Conservation (phyloP, 805 yeast species). For the Saccharomycopsis malanga region DNA sequence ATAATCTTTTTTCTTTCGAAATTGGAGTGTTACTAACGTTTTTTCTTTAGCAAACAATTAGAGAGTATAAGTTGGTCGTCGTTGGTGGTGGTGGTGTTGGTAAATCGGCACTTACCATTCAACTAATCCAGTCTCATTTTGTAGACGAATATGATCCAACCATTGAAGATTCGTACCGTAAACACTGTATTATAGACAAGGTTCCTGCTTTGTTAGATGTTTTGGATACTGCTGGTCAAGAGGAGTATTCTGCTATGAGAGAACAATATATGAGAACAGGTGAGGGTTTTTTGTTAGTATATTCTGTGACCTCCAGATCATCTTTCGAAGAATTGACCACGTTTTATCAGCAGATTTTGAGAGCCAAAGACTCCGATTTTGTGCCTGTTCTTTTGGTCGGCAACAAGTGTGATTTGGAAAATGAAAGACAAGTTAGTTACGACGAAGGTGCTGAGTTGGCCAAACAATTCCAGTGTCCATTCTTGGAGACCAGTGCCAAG, state of each 20-base stretch:
- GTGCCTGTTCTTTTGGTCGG: conserved; percentile 92
- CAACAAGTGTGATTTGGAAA: conserved; percentile 80
- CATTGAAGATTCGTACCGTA: conserved; percentile 86
- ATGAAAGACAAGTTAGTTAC: conserved; percentile 63
- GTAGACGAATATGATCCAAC: conserved; percentile 98
- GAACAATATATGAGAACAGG: conserved; percentile 89
- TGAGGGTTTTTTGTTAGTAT: conserved; percentile 82
- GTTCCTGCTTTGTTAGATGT: conserved; percentile 77
- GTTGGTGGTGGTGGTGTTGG: conserved; percentile 99
- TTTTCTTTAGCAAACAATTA: no score
- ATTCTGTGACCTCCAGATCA: conserved; percentile 70
- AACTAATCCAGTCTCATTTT: conserved; percentile 88
- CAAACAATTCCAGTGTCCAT: conserved; percentile 57
- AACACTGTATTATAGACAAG: conserved; percentile 77
- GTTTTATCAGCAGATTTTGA: conserved; percentile 73
- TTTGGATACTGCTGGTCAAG: conserved; percentile 97
- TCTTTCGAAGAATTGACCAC: conserved; percentile 74
- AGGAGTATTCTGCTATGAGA: conserved; percentile 87
- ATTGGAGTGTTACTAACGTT: no score
- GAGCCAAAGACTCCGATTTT: conserved; percentile 67
- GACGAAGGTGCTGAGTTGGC: conserved; percentile 63
- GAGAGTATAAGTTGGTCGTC: conserved; percentile 88
- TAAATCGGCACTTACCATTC: conserved; percentile 92
- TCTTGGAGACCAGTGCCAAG: conserved; percentile 91
- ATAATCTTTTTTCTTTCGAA: no score